Evolutionary conservation across 1,284 basidiomycete genomes (phyloP).

Genomic region (Abortiporus biennis): DNA sequence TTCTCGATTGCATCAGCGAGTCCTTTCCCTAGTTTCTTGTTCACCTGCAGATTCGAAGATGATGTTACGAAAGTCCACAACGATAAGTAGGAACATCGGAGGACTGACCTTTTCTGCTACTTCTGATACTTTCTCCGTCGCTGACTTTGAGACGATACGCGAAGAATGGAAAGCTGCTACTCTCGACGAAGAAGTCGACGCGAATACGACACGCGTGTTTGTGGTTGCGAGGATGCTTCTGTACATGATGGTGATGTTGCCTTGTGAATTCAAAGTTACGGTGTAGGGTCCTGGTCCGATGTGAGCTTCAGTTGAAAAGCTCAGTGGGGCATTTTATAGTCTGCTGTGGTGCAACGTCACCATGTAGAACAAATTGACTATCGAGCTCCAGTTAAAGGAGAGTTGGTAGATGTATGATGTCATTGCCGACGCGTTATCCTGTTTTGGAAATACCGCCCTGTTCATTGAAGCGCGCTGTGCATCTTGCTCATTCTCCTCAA

Average conservation of each 20-base stretch:
- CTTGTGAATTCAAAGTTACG: background rate
- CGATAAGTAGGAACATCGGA: too few species aligned
- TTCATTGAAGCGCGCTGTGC: too few species aligned
- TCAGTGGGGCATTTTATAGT: background rate
- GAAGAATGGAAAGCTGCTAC: constrained; percentile 26
- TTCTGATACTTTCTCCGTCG: constrained; percentile 60
- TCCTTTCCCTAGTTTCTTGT: constrained; percentile 52
- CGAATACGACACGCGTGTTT: constrained; percentile 1
- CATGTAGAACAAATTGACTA: too few species aligned
- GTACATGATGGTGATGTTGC: constrained; percentile 3
- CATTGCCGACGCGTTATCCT: too few species aligned
- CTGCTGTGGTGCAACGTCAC: background rate
- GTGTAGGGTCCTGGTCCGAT: background rate
- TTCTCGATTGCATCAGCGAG: constrained; percentile 61
- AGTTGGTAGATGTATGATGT: too few species aligned
- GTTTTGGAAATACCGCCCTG: too few species aligned
- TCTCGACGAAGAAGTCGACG: too few species aligned
- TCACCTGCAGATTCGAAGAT: constrained; percentile 39
- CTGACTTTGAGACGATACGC: constrained; percentile 38
- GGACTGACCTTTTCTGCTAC: constrained; percentile 46
- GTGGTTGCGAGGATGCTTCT: constrained; percentile 1
- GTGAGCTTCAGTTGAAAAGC: background rate
- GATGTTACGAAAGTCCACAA: background rate
- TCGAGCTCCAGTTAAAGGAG: too few species aligned
- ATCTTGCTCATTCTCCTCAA: too few species aligned